Evolutionary conservation across 441 rosid genomes (phyloP).

Genomic region (Gossypium laxum): DNA sequence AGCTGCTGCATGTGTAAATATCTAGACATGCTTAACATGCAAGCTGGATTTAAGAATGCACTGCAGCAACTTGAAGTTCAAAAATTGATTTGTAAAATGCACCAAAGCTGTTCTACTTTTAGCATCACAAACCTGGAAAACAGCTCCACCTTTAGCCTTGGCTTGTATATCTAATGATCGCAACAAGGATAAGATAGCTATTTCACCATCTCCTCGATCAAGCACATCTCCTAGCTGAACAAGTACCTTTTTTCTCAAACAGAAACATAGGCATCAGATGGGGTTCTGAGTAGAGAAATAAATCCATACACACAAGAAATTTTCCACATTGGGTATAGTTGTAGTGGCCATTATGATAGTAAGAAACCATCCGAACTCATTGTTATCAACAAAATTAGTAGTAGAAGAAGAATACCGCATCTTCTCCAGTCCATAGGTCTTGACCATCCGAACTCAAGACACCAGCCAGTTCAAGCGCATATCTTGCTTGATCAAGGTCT

Average conservation of each 20-base stretch:
- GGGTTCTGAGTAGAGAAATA: not conserved
- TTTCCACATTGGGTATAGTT: not conserved
- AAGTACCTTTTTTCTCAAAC: conserved; percentile 38
- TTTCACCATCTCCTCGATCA: conserved; percentile 79
- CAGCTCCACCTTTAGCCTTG: conserved; percentile 76
- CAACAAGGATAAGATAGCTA: conserved; percentile 68
- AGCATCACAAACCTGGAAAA: conserved; percentile 57
- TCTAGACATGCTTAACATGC: not conserved
- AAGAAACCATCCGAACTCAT: not conserved
- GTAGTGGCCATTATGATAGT: not conserved
- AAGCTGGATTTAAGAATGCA: not conserved
- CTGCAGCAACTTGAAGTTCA: not conserved
- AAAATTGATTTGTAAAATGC: not conserved
- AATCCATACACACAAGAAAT: not conserved
- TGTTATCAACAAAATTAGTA: not conserved
- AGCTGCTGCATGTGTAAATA: not conserved
- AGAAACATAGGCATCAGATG: not conserved
- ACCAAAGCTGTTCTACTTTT: not conserved
- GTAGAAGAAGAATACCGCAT: conserved; percentile 37
- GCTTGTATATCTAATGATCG: conserved; percentile 68
- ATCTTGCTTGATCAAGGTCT: conserved; percentile 66
- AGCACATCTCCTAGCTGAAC: conserved; percentile 85
- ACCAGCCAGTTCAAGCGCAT: conserved; percentile 71
- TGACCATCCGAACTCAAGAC: conserved; percentile 60
- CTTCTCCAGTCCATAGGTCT: conserved; percentile 68